Conservation (phyloP, 805 yeast species). For the Lipomyces mesembrius region DNA sequence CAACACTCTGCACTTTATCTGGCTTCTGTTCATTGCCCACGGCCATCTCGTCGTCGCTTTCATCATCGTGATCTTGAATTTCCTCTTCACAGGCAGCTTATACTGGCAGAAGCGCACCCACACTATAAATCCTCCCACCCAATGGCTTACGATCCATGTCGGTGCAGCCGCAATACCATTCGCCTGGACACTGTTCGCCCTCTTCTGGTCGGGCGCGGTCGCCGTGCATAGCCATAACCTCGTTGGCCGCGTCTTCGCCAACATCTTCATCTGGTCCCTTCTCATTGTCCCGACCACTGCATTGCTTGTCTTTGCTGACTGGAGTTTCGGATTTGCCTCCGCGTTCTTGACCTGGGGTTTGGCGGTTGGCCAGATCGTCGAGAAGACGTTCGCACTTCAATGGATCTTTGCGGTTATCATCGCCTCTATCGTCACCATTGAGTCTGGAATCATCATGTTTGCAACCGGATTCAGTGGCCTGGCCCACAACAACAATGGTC, state of each 20-base stretch:
- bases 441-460: slow-evolving; percentile 52
- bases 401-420: slow-evolving; percentile 83
- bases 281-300: slow-evolving; percentile 65
- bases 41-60: slow-evolving; percentile 65
- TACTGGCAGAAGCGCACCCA: slow-evolving; percentile 58
- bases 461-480: slow-evolving; percentile 21
- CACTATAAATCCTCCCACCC: slow-evolving; percentile 55
- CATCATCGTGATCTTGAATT: slow-evolving; percentile 60
- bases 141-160: slow-evolving; percentile 63
- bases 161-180: slow-evolving; percentile 72
- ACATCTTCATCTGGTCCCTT: slow-evolving; percentile 78
- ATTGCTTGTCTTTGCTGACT: slow-evolving; percentile 66
- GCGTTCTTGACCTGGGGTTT: slow-evolving; percentile 65
- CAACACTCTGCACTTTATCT: slow-evolving; percentile 62
- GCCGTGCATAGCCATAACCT: slow-evolving; percentile 63
- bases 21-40: slow-evolving; percentile 66
- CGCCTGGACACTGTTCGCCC: slow-evolving; percentile 71
- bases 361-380: slow-evolving; percentile 70
- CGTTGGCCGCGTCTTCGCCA: slow-evolving; percentile 70
- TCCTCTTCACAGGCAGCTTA: slow-evolving; percentile 63
- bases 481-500: slow-evolving; percentile 1
- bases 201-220: slow-evolving; percentile 88
- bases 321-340: slow-evolving; percentile 66
- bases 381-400: slow-evolving; percentile 74
- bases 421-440: slow-evolving; percentile 59